phyloP scores from a whole-genome alignment of 495 filamentous ascomycete genomes.

The Cercophora scortea region DNA sequence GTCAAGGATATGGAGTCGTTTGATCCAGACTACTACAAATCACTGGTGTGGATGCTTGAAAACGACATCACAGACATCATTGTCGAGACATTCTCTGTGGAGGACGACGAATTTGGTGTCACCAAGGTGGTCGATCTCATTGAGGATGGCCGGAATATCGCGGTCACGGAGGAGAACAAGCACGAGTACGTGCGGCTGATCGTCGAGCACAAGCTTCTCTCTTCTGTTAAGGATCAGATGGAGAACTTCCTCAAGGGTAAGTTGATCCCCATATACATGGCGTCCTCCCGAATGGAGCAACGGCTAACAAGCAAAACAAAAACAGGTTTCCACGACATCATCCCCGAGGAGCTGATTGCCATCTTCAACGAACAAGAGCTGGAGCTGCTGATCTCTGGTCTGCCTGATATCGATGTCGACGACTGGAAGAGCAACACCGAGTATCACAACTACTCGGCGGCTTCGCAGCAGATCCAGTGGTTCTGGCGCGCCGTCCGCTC shows the following conservation, averaged over 20 bases:
- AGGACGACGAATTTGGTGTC: slow-evolving; percentile 88
- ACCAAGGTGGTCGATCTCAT: slow-evolving; percentile 80
- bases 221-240: slow-evolving; percentile 87
- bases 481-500: slow-evolving; percentile 98
- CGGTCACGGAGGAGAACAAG: slow-evolving; percentile 97
- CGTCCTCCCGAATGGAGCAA: not conserved
- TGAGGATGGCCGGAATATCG: slow-evolving; percentile 79
- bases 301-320: slow-evolving; percentile 9
- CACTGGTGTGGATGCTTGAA: slow-evolving; percentile 96
- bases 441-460: slow-evolving; percentile 94
- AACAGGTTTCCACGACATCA: slow-evolving; percentile 93
- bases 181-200: slow-evolving; percentile 91
- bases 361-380: slow-evolving; percentile 99
- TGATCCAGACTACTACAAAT: slow-evolving; percentile 98
- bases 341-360: slow-evolving; percentile 84
- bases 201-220: slow-evolving; percentile 86
- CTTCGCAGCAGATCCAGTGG: slow-evolving; percentile 97
- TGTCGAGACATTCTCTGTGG: slow-evolving; percentile 91
- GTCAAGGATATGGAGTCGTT: slow-evolving; percentile 99
- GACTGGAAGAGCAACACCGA: slow-evolving; percentile 99
- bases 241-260: slow-evolving; percentile 89
- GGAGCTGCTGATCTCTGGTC: slow-evolving; percentile 90
- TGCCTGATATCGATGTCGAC: slow-evolving; percentile 95
- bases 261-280: slow-evolving; percentile 5
- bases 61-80: slow-evolving; percentile 99